These are phyloP conservation scores for Talaromyces verruculosus DNA, from an alignment of 2,329 filamentous ascomycete genomes.

Conservation along the genomic window DNA sequence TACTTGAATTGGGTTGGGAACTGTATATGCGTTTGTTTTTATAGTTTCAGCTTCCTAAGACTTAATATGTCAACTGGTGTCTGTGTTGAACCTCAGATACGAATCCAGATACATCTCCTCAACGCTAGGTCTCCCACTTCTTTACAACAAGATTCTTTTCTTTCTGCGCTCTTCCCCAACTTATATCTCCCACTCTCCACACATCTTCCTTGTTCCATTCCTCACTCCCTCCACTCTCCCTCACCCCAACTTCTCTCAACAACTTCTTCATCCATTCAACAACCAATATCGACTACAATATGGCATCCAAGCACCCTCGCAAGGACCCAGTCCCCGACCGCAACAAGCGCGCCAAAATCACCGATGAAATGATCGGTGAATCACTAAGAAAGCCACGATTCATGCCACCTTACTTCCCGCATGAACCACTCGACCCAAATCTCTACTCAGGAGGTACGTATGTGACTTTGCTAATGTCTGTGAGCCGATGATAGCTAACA, in stretches of 20 bases:
- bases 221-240: background rate
- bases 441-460: constrained; percentile 18
- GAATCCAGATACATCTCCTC: too few species aligned
- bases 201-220: background rate
- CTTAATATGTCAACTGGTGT: background rate
- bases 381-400: constrained; percentile 2
- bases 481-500: background rate
- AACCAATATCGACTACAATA: background rate
- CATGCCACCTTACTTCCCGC: constrained; percentile 16
- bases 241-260: background rate
- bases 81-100: background rate
- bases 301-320: constrained; percentile 2
- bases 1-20: background rate
- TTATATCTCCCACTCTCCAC: background rate
- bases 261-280: background rate
- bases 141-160: too few species aligned
- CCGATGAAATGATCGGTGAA: constrained; percentile 1
- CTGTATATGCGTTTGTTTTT: background rate
- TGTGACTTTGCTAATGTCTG: too few species aligned
- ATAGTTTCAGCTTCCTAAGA: background rate
- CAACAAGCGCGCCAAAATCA: constrained; percentile 18
- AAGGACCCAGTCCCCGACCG: background rate
- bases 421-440: constrained; percentile 8
- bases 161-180: background rate
- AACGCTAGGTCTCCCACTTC: too few species aligned